Evolutionary conservation across 805 yeast species (phyloP).

Genomic region (Sugiyamaella chiloensis): DNA sequence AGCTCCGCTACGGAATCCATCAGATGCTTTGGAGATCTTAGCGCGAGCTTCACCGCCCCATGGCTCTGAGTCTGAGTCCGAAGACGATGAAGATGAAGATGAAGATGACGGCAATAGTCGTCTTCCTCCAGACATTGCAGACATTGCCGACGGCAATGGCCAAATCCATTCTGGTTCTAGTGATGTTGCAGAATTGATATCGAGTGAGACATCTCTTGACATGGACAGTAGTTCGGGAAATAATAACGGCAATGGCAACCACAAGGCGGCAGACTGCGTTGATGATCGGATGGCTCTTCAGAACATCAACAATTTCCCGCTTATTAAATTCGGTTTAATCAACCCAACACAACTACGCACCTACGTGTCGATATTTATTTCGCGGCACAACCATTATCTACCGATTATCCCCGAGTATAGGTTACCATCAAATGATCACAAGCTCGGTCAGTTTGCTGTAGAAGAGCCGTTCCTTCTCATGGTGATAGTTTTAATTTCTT

Average conservation of each 20-base stretch:
- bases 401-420: conserved; percentile 11
- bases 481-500: conserved; percentile 20
- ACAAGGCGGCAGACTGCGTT: background rate
- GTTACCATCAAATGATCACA: conserved; percentile 10
- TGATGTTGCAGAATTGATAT: background rate
- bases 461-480: conserved; percentile 20
- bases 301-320: conserved; percentile 9
- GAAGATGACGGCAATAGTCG: background rate
- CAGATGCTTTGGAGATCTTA: conserved; percentile 24
- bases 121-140: background rate
- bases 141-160: background rate
- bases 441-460: conserved; percentile 15
- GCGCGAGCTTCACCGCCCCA: conserved; percentile 15
- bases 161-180: background rate
- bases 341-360: conserved; percentile 17
- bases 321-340: conserved; percentile 14
- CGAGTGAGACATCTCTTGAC: background rate
- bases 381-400: conserved; percentile 4
- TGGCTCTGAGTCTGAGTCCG: background rate
- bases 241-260: background rate
- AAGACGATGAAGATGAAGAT: background rate
- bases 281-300: background rate
- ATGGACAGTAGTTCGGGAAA: background rate
- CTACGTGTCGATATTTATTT: background rate
- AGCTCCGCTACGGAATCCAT: conserved; percentile 20